Conservation (phyloP, 768 basidiomycete genomes). For the Agaricus sinodeliciosus region DNA sequence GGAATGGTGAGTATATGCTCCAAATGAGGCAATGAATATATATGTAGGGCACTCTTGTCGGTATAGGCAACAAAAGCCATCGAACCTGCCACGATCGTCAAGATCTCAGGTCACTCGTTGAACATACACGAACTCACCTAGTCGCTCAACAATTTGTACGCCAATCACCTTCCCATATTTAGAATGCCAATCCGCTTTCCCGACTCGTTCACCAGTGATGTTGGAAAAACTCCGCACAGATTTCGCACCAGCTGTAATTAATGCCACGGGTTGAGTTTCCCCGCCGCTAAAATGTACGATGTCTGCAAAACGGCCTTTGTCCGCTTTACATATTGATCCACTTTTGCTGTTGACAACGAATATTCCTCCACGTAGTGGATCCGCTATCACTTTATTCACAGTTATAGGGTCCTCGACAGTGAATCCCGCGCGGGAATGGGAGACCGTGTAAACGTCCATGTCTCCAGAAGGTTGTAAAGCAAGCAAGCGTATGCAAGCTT, state of each 20-base stretch:
- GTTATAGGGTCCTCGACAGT: conserved; percentile 30
- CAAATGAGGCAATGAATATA: conserved; percentile 60
- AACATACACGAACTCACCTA: conserved; percentile 32
- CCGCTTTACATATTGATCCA: conserved; percentile 38
- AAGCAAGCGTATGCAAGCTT: conserved; percentile 51
- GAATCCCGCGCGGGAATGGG: conserved; percentile 25
- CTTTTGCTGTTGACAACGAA: conserved; percentile 52
- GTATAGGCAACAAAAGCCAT: conserved; percentile 53
- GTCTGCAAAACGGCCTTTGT: conserved; percentile 34
- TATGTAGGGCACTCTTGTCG: conserved; percentile 37
- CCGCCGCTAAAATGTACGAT: conserved; percentile 21
- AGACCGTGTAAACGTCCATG: conserved; percentile 51
- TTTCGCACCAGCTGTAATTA: conserved; percentile 48
- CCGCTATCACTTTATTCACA: conserved; percentile 32
- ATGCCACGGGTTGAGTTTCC: conserved; percentile 23
- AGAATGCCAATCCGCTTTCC: conserved; percentile 57
- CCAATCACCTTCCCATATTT: conserved; percentile 44
- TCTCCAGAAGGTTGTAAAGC: conserved; percentile 52
- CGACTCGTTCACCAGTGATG: conserved; percentile 60
- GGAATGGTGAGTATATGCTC: conserved; percentile 46
- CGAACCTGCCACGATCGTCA: conserved; percentile 27
- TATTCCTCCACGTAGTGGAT: conserved; percentile 39
- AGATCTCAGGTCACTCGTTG: conserved; percentile 4
- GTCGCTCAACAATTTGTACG: conserved; percentile 52
- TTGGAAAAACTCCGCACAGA: conserved; percentile 51